Percentiles rank a stretch among this genome's conserved stretches.
phyloP scores from a whole-genome alignment of 2,329 filamentous ascomycete species.

The Colletotrichum tamarilloi region DNA sequence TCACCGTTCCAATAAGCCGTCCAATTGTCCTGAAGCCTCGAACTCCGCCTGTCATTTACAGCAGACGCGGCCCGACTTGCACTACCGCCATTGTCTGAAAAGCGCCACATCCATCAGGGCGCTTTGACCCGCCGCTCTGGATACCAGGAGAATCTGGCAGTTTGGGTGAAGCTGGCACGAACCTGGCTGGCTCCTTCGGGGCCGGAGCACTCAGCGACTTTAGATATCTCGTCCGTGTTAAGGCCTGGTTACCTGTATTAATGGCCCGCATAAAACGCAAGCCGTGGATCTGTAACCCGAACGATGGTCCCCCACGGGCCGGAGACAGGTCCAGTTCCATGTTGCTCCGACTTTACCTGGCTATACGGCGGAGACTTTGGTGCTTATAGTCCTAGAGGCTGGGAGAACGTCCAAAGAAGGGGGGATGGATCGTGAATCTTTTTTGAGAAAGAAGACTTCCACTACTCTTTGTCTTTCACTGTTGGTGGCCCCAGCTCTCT shows the following conservation, averaged over 20 bases:
- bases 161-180: neutral
- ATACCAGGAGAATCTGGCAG: neutral
- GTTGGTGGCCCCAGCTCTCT: neutral
- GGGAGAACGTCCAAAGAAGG: neutral
- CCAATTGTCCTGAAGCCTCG: neutral
- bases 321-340: neutral
- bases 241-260: neutral
- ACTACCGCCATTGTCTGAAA: neutral
- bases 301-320: neutral
- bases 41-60: neutral
- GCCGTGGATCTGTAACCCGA: conserved; percentile 13
- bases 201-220: conserved; percentile 18
- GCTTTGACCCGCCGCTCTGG: conserved; percentile 25
- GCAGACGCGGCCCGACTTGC: neutral
- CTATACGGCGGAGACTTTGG: neutral
- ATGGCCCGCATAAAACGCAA: conserved; percentile 16
- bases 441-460: neutral
- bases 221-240: conserved; percentile 1
- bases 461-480: neutral
- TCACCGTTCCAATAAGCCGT: neutral
- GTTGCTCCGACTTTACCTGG: neutral
- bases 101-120: neutral
- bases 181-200: neutral
- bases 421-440: neutral
- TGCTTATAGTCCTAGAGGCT: neutral